Conservation (phyloP, 2,329 filamentous ascomycete species). For the Colletotrichum aenigma region DNA sequence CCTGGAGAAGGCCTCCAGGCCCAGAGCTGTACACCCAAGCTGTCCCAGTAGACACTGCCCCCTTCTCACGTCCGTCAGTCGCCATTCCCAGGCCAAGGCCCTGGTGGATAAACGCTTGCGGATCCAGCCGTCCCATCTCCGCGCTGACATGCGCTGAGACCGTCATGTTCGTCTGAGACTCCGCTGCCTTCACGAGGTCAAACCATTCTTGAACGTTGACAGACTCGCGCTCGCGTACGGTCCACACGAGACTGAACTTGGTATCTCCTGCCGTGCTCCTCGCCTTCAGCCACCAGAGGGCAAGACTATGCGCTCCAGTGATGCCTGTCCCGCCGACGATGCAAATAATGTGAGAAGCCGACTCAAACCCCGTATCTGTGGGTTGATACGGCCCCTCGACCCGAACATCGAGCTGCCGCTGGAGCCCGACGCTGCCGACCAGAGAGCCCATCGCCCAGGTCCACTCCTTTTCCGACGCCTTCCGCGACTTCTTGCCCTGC, state of each 20-base stretch:
- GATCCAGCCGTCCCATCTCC: background rate
- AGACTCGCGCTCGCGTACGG: background rate
- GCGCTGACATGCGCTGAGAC: background rate
- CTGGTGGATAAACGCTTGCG: background rate
- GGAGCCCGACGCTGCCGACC: background rate
- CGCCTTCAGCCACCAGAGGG: background rate
- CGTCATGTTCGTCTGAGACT: background rate
- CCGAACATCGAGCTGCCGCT: background rate
- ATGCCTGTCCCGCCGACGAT: background rate
- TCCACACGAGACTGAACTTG: background rate
- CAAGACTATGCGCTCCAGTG: background rate
- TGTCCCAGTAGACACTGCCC: background rate
- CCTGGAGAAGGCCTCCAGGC: background rate
- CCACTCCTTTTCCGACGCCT: constrained; percentile 3
- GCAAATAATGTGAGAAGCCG: background rate
- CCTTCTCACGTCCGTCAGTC: background rate
- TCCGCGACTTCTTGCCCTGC: background rate
- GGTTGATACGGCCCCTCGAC: background rate
- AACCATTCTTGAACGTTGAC: background rate
- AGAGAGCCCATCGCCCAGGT: constrained; percentile 5
- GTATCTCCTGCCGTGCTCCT: background rate
- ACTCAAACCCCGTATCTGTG: background rate
- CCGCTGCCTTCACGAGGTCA: background rate
- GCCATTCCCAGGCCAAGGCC: background rate
- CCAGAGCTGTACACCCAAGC: background rate